Conservation (phyloP, 257 asterid genomes). For the Solanum appendiculatum region DNA sequence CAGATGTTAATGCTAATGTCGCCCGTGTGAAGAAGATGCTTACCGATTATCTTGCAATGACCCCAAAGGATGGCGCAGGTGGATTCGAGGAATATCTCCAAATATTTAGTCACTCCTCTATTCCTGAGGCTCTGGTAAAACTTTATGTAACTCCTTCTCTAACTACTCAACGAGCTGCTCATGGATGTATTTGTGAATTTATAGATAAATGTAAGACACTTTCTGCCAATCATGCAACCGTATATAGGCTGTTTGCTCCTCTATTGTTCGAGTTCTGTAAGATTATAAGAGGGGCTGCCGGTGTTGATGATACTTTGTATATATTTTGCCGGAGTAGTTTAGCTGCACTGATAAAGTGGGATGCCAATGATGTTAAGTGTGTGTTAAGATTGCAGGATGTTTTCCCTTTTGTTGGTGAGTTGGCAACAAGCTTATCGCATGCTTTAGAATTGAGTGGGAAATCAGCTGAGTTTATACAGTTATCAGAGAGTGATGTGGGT, state of each 20-base stretch:
- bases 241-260: conserved; percentile 21
- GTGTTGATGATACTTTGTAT: conserved; percentile 19
- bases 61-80: neutral
- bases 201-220: conserved; percentile 23
- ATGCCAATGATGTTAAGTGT: neutral
- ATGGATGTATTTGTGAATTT: conserved; percentile 48
- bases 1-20: neutral
- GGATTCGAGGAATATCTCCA: conserved; percentile 36
- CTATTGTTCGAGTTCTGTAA: neutral
- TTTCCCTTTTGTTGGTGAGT: conserved; percentile 47
- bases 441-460: conserved; percentile 22
- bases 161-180: conserved; percentile 28
- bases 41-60: neutral
- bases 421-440: conserved; percentile 35
- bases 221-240: conserved; percentile 1
- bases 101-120: conserved; percentile 45
- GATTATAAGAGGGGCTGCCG: neutral
- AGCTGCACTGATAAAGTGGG: neutral
- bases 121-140: conserved; percentile 60
- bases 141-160: conserved; percentile 46
- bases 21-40: neutral
- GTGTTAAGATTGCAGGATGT: conserved; percentile 37
- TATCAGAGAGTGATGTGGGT: conserved; percentile 22
- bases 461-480: conserved; percentile 7
- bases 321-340: conserved; percentile 31